Percentiles rank a stretch among this genome's conserved stretches.
Conservation (phyloP, 23 red algal species). For the Pyropia yezoensis region DNA sequence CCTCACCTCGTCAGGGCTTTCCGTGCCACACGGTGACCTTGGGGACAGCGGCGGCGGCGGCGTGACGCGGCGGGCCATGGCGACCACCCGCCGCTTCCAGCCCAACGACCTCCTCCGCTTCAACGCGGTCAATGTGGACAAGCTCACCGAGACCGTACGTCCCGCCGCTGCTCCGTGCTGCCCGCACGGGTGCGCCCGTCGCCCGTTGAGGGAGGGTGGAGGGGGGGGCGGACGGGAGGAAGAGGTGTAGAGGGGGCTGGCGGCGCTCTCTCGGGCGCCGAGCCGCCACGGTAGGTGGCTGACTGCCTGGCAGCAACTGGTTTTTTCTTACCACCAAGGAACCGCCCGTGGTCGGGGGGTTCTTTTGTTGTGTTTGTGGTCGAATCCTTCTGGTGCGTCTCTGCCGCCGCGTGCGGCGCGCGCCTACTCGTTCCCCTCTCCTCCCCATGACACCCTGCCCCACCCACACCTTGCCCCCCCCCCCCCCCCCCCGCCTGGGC, state of each 20-base stretch:
- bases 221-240: too few species aligned
- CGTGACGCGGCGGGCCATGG: conserved; percentile 13
- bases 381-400: not conserved
- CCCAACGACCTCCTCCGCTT: conserved; percentile 56
- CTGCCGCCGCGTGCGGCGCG: too few species aligned
- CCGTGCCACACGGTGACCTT: not conserved
- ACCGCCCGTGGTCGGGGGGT: not conserved
- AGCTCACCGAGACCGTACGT: conserved; percentile 69
- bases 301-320: too few species aligned
- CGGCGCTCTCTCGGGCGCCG: too few species aligned
- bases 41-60: not conserved
- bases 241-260: not conserved
- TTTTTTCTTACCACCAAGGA: not conserved
- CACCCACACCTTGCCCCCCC: too few species aligned
- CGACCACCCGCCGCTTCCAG: conserved; percentile 44
- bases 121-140: conserved; percentile 84
- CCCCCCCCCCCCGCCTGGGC: too few species aligned
- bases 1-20: too few species aligned
- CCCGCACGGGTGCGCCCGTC: not conserved
- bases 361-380: not conserved
- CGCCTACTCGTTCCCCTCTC: too few species aligned
- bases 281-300: too few species aligned
- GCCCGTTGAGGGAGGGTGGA: too few species aligned
- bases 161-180: not conserved
- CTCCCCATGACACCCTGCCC: too few species aligned